Conservation (phyloP, 495 filamentous ascomycete species). For the Letharia lupina region DNA sequence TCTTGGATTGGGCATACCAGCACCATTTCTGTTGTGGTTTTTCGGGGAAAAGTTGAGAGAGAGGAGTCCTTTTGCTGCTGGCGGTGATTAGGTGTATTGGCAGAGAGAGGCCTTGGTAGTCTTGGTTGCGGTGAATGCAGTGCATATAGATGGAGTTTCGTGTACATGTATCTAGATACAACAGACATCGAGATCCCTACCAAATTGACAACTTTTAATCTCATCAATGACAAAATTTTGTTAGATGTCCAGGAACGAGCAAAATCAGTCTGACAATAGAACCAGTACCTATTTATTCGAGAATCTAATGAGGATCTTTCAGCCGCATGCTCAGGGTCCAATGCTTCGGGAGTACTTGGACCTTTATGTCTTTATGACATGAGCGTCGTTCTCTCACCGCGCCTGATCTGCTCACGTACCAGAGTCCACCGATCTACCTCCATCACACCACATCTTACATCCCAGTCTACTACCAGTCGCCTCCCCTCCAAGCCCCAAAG, state of each 20-base stretch:
- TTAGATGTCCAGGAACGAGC: not conserved
- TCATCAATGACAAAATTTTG: not conserved
- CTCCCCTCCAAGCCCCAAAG: not conserved
- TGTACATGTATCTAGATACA: not conserved
- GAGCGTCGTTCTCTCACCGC: not conserved
- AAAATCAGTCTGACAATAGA: not conserved
- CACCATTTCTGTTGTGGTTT: constrained; percentile 54
- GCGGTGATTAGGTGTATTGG: constrained; percentile 4
- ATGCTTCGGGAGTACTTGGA: not conserved
- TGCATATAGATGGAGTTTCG: not conserved
- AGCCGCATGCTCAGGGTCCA: not conserved
- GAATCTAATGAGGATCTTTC: not conserved
- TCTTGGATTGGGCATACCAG: constrained; percentile 48
- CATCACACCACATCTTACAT: not conserved
- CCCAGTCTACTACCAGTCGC: too few relatives aligned
- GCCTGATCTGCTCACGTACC: not conserved
- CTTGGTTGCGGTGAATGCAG: not conserved
- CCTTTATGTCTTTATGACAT: not conserved
- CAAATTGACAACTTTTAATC: not conserved
- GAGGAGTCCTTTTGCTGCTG: constrained; percentile 59
- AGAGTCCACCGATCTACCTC: not conserved
- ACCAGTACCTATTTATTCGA: not conserved
- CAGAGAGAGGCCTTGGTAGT: not conserved
- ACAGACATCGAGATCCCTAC: not conserved
- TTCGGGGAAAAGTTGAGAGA: constrained; percentile 48